phyloP scores from a whole-genome alignment of 371 early-diverging fungal genomes.

The Umbelopsis sp. region DNA sequence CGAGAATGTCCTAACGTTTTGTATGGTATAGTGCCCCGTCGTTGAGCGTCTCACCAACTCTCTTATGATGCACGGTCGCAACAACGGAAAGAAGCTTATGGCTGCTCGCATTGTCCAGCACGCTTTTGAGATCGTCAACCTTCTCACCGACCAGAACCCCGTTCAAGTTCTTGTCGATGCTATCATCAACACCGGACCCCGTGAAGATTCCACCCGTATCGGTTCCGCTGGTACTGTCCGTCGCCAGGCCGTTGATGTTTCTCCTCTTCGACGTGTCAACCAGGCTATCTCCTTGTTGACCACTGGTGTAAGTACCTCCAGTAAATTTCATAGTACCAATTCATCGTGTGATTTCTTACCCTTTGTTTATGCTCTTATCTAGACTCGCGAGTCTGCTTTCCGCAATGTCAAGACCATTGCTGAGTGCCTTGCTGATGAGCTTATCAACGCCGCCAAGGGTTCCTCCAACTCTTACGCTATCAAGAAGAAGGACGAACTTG shows the following conservation, averaged over 20 bases:
- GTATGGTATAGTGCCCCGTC: conserved; percentile 82
- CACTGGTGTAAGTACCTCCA: conserved; percentile 72
- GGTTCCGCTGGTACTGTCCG: conserved; percentile 98
- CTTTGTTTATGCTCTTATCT: background rate
- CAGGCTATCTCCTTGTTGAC: conserved; percentile 93
- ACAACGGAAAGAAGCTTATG: conserved; percentile 99
- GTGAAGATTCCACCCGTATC: conserved; percentile 99
- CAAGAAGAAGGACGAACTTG: conserved; percentile 99
- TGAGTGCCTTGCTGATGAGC: conserved; percentile 99
- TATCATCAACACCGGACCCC: conserved; percentile 98
- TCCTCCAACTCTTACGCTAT: conserved; percentile 98
- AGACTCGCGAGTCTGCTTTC: conserved; percentile 37
- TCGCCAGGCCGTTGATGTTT: conserved; percentile 99
- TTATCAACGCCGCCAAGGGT: conserved; percentile 97
- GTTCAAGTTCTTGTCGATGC: conserved; percentile 98
- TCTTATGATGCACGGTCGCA: conserved; percentile 99
- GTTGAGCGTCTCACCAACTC: conserved; percentile 98
- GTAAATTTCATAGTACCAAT: conserved; percentile 32
- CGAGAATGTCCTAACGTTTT: background rate
- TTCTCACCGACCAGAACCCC: conserved; percentile 97
- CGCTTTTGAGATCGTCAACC: conserved; percentile 98
- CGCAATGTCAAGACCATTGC: conserved; percentile 91
- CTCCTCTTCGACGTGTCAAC: conserved; percentile 97
- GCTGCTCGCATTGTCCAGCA: conserved; percentile 97
- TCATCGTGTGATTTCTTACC: conserved; percentile 14